A percentile compares a stretch with the other conserved stretches of the same genome.
phyloP scores from a whole-genome alignment of 2,329 filamentous ascomycete genomes.

The Trichoderma sp. region DNA sequence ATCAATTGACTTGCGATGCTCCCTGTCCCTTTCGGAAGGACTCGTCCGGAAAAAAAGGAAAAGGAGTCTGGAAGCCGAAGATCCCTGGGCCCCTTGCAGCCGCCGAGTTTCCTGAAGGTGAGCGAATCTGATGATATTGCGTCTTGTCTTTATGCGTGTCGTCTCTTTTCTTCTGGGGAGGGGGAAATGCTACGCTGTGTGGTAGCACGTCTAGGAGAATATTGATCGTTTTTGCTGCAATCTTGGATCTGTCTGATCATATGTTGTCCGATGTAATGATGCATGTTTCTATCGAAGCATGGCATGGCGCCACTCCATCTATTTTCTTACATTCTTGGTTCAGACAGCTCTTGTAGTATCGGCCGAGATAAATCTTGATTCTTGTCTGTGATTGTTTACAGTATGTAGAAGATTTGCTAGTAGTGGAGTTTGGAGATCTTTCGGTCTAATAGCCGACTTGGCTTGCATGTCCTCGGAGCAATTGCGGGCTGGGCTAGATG shows the following conservation, averaged over 20 bases:
- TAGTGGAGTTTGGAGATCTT: not conserved
- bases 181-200: constrained; percentile 8
- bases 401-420: no score
- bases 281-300: constrained; percentile 1
- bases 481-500: constrained; percentile 5
- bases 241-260: not conserved
- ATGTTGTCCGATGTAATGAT: not conserved
- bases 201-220: constrained; percentile 13
- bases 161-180: no score
- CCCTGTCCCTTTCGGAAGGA: no score
- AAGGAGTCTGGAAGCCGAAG: no score
- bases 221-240: not conserved
- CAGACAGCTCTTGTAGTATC: not conserved
- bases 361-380: no score
- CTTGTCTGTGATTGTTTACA: no score
- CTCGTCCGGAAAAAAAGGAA: no score
- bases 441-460: constrained; percentile 2
- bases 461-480: not conserved
- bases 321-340: not conserved
- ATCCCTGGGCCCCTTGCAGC: no score
- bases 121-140: no score
- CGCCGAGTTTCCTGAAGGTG: no score
- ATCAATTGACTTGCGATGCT: no score
- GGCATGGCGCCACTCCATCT: not conserved
- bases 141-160: no score